Evolutionary conservation across 768 basidiomycete species (phyloP).

Genomic region (Amanita phalloides): DNA sequence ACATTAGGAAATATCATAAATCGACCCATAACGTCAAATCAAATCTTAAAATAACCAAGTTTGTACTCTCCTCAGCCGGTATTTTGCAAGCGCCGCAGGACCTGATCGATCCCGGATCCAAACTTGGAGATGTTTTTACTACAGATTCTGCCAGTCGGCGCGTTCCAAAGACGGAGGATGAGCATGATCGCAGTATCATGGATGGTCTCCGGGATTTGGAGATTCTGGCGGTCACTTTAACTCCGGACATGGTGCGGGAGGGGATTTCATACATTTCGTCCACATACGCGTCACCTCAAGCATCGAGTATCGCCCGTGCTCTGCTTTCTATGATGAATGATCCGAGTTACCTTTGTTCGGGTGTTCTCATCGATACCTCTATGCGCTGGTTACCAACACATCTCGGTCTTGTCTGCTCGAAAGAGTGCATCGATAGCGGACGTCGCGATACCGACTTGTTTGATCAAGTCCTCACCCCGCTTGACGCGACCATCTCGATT

Average conservation of each 20-base stretch:
- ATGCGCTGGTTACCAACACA: slow-evolving; percentile 28
- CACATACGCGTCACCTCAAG: slow-evolving; percentile 2
- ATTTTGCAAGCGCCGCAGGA: slow-evolving; percentile 13
- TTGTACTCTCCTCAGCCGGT: slow-evolving; percentile 17
- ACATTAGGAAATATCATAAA: slow-evolving; percentile 13
- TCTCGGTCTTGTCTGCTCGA: slow-evolving; percentile 19
- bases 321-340: slow-evolving; percentile 15
- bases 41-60: slow-evolving; percentile 13
- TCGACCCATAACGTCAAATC: slow-evolving; percentile 14
- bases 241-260: slow-evolving; percentile 21
- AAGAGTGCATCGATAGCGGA: slow-evolving; percentile 19
- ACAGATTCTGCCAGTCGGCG: not conserved
- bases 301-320: slow-evolving; percentile 9
- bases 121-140: slow-evolving; percentile 8
- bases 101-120: slow-evolving; percentile 12
- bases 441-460: slow-evolving; percentile 19
- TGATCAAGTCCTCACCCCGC: slow-evolving; percentile 25
- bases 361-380: not conserved
- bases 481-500: slow-evolving; percentile 16
- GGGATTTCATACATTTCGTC: slow-evolving; percentile 22
- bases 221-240: slow-evolving; percentile 20
- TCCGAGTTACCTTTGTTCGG: not conserved
- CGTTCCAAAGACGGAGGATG: not conserved
- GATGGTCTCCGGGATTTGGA: slow-evolving; percentile 12
- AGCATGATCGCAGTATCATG: slow-evolving; percentile 2